A percentile compares a stretch with the other conserved stretches of the same genome.
These are phyloP conservation scores for Eucalyptus tenuipes DNA, from an alignment of 345 rosid species.

Conservation along the genomic window DNA sequence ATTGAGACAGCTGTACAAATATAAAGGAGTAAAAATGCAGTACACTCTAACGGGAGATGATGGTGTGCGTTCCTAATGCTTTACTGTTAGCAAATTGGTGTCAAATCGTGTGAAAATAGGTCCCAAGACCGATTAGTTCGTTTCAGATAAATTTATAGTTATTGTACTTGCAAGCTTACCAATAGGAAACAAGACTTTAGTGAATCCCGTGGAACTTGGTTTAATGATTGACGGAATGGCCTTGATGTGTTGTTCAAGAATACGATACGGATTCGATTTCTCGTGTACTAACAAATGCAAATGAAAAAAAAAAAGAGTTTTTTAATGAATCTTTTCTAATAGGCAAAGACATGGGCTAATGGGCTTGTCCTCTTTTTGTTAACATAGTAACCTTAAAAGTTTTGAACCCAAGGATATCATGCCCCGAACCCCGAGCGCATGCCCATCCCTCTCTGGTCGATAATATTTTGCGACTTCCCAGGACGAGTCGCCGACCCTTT, in stretches of 20 bases:
- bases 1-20: neutral
- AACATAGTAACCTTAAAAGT: neutral
- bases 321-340: neutral
- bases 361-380: neutral
- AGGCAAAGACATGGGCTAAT: neutral
- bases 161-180: neutral
- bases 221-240: neutral
- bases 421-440: too few species aligned
- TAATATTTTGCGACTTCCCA: too few species aligned
- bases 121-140: neutral
- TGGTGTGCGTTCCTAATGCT: neutral
- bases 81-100: neutral
- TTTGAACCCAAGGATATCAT: too few species aligned
- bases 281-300: neutral
- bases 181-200: neutral
- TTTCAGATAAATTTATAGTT: neutral
- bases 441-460: too few species aligned
- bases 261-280: neutral
- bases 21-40: neutral
- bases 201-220: neutral
- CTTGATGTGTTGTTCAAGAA: neutral
- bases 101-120: neutral
- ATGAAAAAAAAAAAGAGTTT: neutral
- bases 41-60: neutral
- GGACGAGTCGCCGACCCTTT: too few species aligned